phyloP scores from a whole-genome alignment of 352 stramenopile species.

The Plasmopara muralis region DNA sequence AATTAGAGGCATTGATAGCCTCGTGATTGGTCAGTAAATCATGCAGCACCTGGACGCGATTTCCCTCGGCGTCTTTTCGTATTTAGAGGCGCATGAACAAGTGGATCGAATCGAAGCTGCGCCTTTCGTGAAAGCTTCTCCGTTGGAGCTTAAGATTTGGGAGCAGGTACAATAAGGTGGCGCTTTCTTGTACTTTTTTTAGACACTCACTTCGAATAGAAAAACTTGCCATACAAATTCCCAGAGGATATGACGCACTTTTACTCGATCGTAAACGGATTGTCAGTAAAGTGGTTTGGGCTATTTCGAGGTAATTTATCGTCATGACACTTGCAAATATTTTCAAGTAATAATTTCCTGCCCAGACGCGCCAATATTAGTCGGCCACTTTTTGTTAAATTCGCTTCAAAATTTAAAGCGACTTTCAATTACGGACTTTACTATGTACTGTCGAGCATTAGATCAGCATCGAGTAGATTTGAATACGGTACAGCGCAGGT shows the following conservation, averaged over 20 bases:
- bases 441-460: slow-evolving; percentile 24
- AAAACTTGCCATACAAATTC: slow-evolving; percentile 47
- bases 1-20: too few species aligned
- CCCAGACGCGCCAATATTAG: slow-evolving; percentile 35
- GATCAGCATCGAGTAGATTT: slow-evolving; percentile 35
- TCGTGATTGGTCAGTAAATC: slow-evolving; percentile 11
- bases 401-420: slow-evolving; percentile 54
- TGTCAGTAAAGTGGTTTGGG: slow-evolving; percentile 70
- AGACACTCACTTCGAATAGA: slow-evolving; percentile 17
- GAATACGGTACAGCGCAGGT: slow-evolving; percentile 9
- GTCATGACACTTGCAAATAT: not conserved
- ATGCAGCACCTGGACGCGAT: slow-evolving; percentile 45
- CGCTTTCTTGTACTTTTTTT: not conserved
- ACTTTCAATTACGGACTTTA: slow-evolving; percentile 32
- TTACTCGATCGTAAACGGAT: slow-evolving; percentile 56
- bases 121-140: slow-evolving; percentile 36
- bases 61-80: slow-evolving; percentile 68
- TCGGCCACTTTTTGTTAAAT: slow-evolving; percentile 62
- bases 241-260: slow-evolving; percentile 66
- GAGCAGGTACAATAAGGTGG: slow-evolving; percentile 39
- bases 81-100: slow-evolving; percentile 46
- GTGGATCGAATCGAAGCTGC: slow-evolving; percentile 56
- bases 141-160: slow-evolving; percentile 52
- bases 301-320: slow-evolving; percentile 31
- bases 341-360: not conserved